These are phyloP conservation scores for Penicillium taxi DNA, from an alignment of 495 filamentous ascomycete genomes.

Conservation along the genomic window DNA sequence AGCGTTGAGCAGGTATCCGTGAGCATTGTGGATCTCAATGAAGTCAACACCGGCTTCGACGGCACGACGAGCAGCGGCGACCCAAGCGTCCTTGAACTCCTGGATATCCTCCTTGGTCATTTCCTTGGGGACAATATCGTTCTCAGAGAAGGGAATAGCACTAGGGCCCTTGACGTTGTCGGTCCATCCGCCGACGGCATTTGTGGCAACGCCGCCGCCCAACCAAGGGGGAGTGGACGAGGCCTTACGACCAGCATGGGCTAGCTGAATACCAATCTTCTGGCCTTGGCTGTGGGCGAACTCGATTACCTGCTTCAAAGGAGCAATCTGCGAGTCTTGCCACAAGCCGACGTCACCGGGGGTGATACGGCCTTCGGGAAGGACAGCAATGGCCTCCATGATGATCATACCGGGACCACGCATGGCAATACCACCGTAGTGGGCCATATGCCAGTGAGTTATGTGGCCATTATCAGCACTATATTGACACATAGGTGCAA, in stretches of 20 bases:
- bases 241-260: slow-evolving; percentile 70
- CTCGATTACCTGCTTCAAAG: slow-evolving; percentile 52
- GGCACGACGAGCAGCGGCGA: slow-evolving; percentile 46
- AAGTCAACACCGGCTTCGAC: slow-evolving; percentile 52
- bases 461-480: slow-evolving; percentile 55
- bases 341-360: slow-evolving; percentile 66
- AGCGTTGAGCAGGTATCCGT: slow-evolving; percentile 58
- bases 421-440: slow-evolving; percentile 50
- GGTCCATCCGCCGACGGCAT: slow-evolving; percentile 56
- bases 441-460: slow-evolving; percentile 55
- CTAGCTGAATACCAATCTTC: slow-evolving; percentile 67
- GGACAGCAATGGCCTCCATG: slow-evolving; percentile 66
- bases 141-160: slow-evolving; percentile 46
- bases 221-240: slow-evolving; percentile 61
- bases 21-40: slow-evolving; percentile 51
- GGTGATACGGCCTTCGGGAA: slow-evolving; percentile 67
- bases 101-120: slow-evolving; percentile 52
- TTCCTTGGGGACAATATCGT: slow-evolving; percentile 43
- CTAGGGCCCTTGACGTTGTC: slow-evolving; percentile 49
- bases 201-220: slow-evolving; percentile 40
- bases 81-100: slow-evolving; percentile 49
- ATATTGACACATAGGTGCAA: slow-evolving; percentile 63
- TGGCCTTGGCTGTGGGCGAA: slow-evolving; percentile 66
- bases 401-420: slow-evolving; percentile 63
- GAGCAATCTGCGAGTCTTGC: slow-evolving; percentile 63